Evolutionary conservation across 768 basidiomycete species (phyloP).

Genomic region (Russula dissimulans): DNA sequence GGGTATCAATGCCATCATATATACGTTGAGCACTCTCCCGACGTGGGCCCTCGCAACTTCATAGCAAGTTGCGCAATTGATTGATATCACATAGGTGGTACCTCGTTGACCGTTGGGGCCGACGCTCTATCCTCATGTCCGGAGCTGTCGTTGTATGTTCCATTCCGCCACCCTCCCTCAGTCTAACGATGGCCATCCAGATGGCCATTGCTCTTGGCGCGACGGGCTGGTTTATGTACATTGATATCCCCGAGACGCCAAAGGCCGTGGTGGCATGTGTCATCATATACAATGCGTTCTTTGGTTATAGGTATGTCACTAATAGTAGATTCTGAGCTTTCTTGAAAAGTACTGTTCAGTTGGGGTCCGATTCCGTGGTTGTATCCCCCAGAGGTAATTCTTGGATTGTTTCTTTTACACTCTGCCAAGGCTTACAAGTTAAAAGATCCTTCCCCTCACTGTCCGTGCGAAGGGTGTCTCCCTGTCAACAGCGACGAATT

Average conservation of each 20-base stretch:
- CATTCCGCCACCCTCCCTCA: background rate
- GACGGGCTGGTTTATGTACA: constrained; percentile 90
- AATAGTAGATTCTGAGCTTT: background rate
- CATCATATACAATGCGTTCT: constrained; percentile 87
- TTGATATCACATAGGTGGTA: constrained; percentile 58
- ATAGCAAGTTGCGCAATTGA: constrained; percentile 8
- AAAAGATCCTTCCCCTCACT: constrained; percentile 78
- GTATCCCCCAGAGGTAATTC: constrained; percentile 71
- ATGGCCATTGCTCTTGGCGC: constrained; percentile 75
- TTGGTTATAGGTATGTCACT: constrained; percentile 63
- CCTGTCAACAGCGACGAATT: constrained; percentile 83
- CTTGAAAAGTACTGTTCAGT: constrained; percentile 25
- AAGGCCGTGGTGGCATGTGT: constrained; percentile 83
- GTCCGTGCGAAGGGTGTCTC: constrained; percentile 95
- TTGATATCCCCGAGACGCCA: constrained; percentile 79
- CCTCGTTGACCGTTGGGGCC: constrained; percentile 85
- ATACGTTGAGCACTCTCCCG: constrained; percentile 69
- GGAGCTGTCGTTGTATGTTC: constrained; percentile 68
- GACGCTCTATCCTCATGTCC: constrained; percentile 75
- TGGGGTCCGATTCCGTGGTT: constrained; percentile 89
- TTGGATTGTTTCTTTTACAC: background rate
- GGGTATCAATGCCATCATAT: constrained; percentile 83
- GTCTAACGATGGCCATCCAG: constrained; percentile 28
- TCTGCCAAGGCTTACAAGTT: constrained; percentile 1
- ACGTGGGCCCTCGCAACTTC: constrained; percentile 44